Evolutionary conservation across 2,329 filamentous ascomycete species (phyloP), one percentile per base, ranked within the genome.

Genomic region (Fusarium sp.): DNA sequence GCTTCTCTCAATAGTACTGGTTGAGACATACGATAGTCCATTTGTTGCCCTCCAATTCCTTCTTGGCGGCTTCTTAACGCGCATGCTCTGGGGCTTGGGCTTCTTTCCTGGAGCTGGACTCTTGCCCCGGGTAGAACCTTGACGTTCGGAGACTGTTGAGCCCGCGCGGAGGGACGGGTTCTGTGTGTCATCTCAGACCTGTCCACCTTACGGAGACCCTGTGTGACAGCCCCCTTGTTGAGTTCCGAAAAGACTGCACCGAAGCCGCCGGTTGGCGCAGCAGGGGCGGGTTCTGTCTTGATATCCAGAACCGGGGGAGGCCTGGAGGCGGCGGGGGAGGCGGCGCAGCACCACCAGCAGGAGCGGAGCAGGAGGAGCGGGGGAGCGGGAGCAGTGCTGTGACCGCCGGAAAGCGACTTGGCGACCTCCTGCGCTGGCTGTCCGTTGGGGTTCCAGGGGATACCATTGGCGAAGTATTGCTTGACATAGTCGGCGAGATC

Each of bases 131-230:
- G 85, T 80, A 8, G 88, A 87, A 14, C 84, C 82, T 45, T 87
- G 86, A 69, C 87, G 88, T 25, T 88, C 89, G 32, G 93, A 88
- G 4, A 96, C 94, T 2, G 90, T 89, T 14, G 94, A 93, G 70
- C 87, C 87, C 27, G 94, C 90, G 72, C 97, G 92, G 67, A 99
- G 87, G 11, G 92, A 91, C 16, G 97, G 97, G 84, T 99, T 99
- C 87, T 98, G 85, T 99, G 97, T 70, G 97, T 99, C 96, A 98
- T 98, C 83, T 98, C 89, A 64, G 94, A 97, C 81, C 92, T 93
- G 85, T 98, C 96, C 59, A 99, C 97, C 87, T 98, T 99, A 76
- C 94, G 93, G 39, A 99, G 88, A 35, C 94, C 92, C 75, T 94
- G 92, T 5, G 97, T 99, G 69, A 99, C 94, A n/a, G 90, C n/a